Conservation (phyloP, 768 basidiomycete species). For the Russula emetica region DNA sequence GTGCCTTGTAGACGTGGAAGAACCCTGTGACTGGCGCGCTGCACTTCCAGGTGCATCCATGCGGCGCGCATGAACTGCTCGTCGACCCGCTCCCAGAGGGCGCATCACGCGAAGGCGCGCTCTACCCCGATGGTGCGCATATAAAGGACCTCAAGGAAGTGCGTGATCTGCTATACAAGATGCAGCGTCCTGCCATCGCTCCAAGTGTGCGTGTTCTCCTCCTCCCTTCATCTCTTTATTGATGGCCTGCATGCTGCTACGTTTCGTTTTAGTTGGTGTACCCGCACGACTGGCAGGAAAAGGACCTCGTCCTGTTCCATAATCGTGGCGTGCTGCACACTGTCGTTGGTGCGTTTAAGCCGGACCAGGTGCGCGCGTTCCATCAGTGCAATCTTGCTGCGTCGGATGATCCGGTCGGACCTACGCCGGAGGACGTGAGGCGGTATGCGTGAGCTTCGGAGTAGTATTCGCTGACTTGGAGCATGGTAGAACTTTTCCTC, state of each 20-base stretch:
- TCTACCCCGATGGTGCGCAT: slow-evolving; percentile 80
- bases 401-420: slow-evolving; percentile 65
- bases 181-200: slow-evolving; percentile 87
- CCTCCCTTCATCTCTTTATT: neutral
- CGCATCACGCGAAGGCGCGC: slow-evolving; percentile 52
- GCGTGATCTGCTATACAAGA: slow-evolving; percentile 70
- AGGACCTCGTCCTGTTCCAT: slow-evolving; percentile 80
- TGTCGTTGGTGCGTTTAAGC: slow-evolving; percentile 70
- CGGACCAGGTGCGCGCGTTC: slow-evolving; percentile 67
- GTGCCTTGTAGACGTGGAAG: slow-evolving; percentile 68
- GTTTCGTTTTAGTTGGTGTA: slow-evolving; percentile 62
- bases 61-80: slow-evolving; percentile 60
- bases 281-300: slow-evolving; percentile 80
- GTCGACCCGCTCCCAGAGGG: slow-evolving; percentile 69
- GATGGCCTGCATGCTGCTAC: neutral
- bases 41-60: slow-evolving; percentile 89
- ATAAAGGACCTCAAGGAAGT: slow-evolving; percentile 70
- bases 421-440: slow-evolving; percentile 60
- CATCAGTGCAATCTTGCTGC: slow-evolving; percentile 89
- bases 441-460: slow-evolving; percentile 45
- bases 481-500: no score
- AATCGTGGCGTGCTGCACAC: slow-evolving; percentile 79
- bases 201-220: slow-evolving; percentile 50
- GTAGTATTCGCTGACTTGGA: no score
- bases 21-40: slow-evolving; percentile 80